phyloP scores from a whole-genome alignment of 805 yeast genomes.

The Sugiyamaella floridensis region DNA sequence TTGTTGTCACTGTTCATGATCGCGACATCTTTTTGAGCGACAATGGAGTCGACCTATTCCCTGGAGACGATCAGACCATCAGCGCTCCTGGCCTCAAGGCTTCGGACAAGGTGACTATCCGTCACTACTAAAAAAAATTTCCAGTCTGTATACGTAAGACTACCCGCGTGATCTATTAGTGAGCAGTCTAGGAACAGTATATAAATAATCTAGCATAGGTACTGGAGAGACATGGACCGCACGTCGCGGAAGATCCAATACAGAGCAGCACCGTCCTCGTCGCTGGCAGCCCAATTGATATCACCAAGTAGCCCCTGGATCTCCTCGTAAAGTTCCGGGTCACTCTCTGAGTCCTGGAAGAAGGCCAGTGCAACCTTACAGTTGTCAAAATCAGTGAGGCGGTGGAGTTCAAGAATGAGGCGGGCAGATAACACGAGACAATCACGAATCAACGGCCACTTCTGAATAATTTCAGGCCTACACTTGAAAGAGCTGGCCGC shows the following conservation, averaged over 20 bases:
- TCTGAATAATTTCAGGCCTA: slow-evolving; percentile 6
- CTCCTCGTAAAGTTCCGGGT: slow-evolving; percentile 7
- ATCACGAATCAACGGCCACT: slow-evolving; percentile 13
- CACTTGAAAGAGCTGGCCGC: slow-evolving; percentile 13
- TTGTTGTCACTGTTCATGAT: slow-evolving; percentile 30
- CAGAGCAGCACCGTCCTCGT: slow-evolving; percentile 13
- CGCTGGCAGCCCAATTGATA: slow-evolving; percentile 12
- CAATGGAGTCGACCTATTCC: slow-evolving; percentile 45
- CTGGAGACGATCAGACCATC: slow-evolving; percentile 28
- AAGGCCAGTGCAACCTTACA: slow-evolving; percentile 12
- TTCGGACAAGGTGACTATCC: slow-evolving; percentile 12
- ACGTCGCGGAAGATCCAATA: slow-evolving; percentile 16
- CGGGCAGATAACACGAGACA: slow-evolving; percentile 10
- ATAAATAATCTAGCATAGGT: not conserved
- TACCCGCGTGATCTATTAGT: too few species aligned
- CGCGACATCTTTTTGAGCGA: slow-evolving; percentile 32
- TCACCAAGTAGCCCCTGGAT: slow-evolving; percentile 10
- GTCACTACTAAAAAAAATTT: slow-evolving; percentile 9
- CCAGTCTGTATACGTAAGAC: not conserved
- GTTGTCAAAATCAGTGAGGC: slow-evolving; percentile 9
- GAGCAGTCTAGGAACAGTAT: not conserved
- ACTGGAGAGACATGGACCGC: slow-evolving; percentile 13
- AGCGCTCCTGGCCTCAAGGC: slow-evolving; percentile 13
- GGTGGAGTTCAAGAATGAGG: slow-evolving; percentile 9
- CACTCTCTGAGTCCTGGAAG: slow-evolving; percentile 9